Evolutionary conservation across 495 filamentous ascomycete genomes (phyloP).

Genomic region (Recurvomyces mirabilis): DNA sequence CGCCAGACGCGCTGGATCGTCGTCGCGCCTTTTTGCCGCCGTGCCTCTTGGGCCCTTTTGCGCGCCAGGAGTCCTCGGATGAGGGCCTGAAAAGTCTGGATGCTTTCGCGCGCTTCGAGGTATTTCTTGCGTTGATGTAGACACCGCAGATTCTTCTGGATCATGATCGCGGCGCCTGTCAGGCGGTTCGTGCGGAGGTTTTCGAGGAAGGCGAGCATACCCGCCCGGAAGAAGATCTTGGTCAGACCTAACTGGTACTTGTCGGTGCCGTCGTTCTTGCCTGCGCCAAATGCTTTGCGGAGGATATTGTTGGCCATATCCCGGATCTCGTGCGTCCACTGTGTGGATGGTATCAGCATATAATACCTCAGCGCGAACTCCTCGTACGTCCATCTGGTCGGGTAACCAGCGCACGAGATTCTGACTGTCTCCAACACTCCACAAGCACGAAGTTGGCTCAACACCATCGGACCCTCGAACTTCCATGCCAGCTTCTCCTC

Average conservation of each 20-base stretch:
- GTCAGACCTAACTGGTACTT: conserved; percentile 95
- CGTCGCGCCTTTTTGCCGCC: conserved; percentile 74
- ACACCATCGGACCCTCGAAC: conserved; percentile 97
- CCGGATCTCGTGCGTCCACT: conserved; percentile 88
- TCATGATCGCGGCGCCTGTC: conserved; percentile 93
- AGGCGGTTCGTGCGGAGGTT: conserved; percentile 80
- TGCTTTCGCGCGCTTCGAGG: conserved; percentile 70
- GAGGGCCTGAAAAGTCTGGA: conserved; percentile 67
- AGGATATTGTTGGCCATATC: conserved; percentile 89
- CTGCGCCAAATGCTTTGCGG: conserved; percentile 69
- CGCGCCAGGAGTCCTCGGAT: conserved; percentile 65
- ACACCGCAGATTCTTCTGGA: conserved; percentile 93
- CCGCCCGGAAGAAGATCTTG: conserved; percentile 98
- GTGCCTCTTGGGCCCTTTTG: conserved; percentile 65
- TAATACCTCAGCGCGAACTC: conserved; percentile 98
- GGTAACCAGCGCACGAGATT: conserved; percentile 96
- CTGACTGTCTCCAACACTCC: conserved; percentile 97
- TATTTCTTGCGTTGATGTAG: conserved; percentile 93
- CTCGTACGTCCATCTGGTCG: conserved; percentile 97
- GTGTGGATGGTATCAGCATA: conserved; percentile 84
- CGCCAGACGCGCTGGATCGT: conserved; percentile 93
- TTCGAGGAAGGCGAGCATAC: conserved; percentile 96
- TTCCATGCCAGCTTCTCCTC: conserved; percentile 96
- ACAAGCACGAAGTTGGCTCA: conserved; percentile 93
- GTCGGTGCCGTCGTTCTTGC: conserved; percentile 68